These are phyloP conservation scores for Geotrichum histeridarum DNA, from an alignment of 1,139 yeast species.

Conservation along the genomic window DNA sequence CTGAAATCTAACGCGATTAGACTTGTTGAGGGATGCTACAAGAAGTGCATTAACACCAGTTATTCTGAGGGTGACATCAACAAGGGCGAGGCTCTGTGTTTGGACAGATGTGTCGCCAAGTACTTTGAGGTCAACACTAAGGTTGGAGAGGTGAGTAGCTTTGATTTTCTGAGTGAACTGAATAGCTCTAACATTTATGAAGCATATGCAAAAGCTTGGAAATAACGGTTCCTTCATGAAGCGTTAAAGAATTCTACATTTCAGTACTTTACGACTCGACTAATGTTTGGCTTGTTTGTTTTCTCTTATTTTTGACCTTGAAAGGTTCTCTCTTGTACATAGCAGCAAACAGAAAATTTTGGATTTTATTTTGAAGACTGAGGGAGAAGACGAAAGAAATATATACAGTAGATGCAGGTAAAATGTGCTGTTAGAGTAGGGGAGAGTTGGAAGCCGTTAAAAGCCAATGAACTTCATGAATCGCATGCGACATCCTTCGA, in stretches of 20 bases:
- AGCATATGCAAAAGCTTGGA: constrained; percentile 37
- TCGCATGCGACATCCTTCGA: constrained; percentile 76
- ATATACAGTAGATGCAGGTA: background rate
- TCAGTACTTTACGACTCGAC: background rate
- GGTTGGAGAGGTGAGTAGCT: constrained; percentile 67
- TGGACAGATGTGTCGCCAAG: constrained; percentile 96
- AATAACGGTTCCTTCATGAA: constrained; percentile 30
- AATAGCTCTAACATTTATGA: constrained; percentile 16
- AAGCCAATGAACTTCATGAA: constrained; percentile 55
- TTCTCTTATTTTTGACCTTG: background rate
- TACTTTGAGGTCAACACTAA: constrained; percentile 94
- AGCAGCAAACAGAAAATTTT: background rate
- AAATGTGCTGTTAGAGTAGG: no score
- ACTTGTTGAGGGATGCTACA: constrained; percentile 75
- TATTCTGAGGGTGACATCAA: constrained; percentile 74
- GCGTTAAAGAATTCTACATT: constrained; percentile 11
- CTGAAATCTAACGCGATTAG: constrained; percentile 42
- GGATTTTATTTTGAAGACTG: background rate
- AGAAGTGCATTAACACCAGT: constrained; percentile 69
- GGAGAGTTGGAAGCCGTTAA: background rate
- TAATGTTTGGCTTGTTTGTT: background rate
- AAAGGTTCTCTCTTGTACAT: background rate
- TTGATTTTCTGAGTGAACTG: background rate
- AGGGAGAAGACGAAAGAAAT: background rate
- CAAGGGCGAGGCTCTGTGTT: constrained; percentile 83